phyloP scores from a whole-genome alignment of 2,329 filamentous ascomycete genomes.

The Xylariaceae sp. region DNA sequence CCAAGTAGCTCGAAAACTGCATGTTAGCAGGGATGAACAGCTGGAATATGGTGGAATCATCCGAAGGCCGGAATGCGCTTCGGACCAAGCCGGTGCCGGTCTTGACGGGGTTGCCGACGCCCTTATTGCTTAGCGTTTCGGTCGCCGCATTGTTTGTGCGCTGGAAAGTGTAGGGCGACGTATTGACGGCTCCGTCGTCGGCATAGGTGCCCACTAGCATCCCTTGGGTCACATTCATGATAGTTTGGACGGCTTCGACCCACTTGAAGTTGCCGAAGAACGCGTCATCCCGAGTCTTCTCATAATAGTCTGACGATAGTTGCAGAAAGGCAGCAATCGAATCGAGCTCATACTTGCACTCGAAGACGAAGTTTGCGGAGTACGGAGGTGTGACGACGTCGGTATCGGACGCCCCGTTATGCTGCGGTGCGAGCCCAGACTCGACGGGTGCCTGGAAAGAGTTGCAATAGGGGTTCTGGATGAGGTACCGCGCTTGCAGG shows the following conservation, averaged over 20 bases:
- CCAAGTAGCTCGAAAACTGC: constrained; percentile 57
- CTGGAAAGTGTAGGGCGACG: constrained; percentile 63
- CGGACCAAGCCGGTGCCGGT: constrained; percentile 65
- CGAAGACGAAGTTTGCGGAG: constrained; percentile 63
- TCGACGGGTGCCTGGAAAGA: constrained; percentile 85
- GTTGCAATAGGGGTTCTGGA: constrained; percentile 77
- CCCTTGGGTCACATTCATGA: constrained; percentile 41
- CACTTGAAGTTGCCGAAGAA: constrained; percentile 66
- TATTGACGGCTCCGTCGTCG: constrained; percentile 46
- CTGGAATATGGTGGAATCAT: constrained; percentile 72
- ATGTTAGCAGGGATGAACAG: constrained; percentile 75
- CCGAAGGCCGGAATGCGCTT: constrained; percentile 72
- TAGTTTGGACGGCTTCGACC: constrained; percentile 59
- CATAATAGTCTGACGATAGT: constrained; percentile 66
- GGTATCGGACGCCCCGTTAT: constrained; percentile 54
- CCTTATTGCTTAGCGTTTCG: constrained; percentile 64
- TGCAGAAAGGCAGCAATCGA: constrained; percentile 72
- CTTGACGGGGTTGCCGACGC: constrained; percentile 67
- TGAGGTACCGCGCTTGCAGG: constrained; percentile 66
- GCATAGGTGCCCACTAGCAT: constrained; percentile 67
- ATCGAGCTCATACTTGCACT: constrained; percentile 83
- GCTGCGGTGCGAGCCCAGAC: constrained; percentile 55
- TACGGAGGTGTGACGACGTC: constrained; percentile 60
- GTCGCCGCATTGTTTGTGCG: constrained; percentile 61
- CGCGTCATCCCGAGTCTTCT: constrained; percentile 57